phyloP scores from a whole-genome alignment of 129 eudicot genomes.

The Pittosporum tobira region DNA sequence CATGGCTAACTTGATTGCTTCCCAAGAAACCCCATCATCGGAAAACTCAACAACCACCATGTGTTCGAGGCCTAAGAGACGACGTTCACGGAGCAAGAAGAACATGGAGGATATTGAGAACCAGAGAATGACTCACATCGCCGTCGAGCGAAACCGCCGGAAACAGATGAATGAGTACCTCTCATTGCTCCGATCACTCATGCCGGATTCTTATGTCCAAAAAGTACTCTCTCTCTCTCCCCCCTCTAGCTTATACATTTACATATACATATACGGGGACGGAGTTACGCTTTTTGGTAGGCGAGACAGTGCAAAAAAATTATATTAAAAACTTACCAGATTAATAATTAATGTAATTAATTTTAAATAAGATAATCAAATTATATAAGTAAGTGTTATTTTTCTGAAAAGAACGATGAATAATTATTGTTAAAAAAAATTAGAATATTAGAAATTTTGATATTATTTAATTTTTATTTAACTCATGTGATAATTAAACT shows the following conservation, averaged over 20 bases:
- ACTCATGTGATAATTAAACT: no score
- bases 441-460: no score
- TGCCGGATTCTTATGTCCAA: slow-evolving; percentile 24
- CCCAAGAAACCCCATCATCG: not conserved
- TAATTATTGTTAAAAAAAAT: no score
- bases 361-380: no score
- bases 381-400: no score
- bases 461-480: no score
- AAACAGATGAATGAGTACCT: slow-evolving; percentile 30
- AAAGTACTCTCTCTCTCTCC: slow-evolving; percentile 11
- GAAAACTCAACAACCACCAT: not conserved
- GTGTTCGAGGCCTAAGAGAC: slow-evolving; percentile 3
- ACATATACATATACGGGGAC: no score
- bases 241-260: not conserved
- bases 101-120: slow-evolving; percentile 21
- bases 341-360: no score
- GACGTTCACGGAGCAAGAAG: slow-evolving; percentile 17
- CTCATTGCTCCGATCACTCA: slow-evolving; percentile 11
- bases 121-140: slow-evolving; percentile 31
- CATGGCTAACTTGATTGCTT: not conserved
- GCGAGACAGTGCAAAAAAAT: no score
- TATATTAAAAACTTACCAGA: no score
- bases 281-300: no score
- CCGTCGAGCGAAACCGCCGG: slow-evolving; percentile 28
- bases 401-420: no score